Conservation (phyloP, 148 eudicot species). For the Rhododendron mucronatum region DNA sequence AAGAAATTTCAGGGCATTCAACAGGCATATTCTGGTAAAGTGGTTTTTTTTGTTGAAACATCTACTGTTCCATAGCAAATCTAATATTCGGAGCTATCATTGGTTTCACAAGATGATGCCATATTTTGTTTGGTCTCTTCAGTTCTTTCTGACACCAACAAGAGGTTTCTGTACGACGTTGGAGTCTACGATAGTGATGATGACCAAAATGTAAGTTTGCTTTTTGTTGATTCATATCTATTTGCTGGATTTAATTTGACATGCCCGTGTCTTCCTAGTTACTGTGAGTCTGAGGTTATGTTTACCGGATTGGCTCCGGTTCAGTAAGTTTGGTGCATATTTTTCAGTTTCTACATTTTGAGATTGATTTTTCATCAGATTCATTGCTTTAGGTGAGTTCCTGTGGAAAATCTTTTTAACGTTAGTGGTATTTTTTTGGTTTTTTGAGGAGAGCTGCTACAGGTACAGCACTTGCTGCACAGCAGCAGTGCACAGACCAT, state of each 20-base stretch:
- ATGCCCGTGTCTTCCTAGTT: background rate
- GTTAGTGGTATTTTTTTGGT: background rate
- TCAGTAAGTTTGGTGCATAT: background rate
- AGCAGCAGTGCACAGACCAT: too few relatives aligned
- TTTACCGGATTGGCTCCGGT: background rate
- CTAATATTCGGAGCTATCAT: background rate
- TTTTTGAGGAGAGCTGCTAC: too few relatives aligned
- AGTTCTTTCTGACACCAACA: constrained; percentile 76
- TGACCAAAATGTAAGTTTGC: constrained; percentile 59
- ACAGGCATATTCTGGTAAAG: constrained; percentile 75
- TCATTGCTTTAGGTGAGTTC: background rate
- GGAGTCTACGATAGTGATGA: constrained; percentile 69
- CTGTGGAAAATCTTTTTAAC: background rate
- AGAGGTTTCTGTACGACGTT: constrained; percentile 79
- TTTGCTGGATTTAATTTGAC: background rate
- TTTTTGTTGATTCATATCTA: background rate
- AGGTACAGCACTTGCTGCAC: too few relatives aligned
- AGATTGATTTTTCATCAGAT: background rate
- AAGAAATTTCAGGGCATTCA: constrained; percentile 74
- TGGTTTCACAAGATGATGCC: constrained; percentile 15
- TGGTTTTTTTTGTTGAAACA: background rate
- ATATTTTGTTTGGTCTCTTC: constrained; percentile 3
- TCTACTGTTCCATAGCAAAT: background rate
- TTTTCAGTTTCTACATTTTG: background rate
- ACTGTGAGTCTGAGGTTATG: background rate